These are phyloP conservation scores for Backusella tarrabulga DNA, from an alignment of 192 early-diverging fungal genomes.

Conservation along the genomic window DNA sequence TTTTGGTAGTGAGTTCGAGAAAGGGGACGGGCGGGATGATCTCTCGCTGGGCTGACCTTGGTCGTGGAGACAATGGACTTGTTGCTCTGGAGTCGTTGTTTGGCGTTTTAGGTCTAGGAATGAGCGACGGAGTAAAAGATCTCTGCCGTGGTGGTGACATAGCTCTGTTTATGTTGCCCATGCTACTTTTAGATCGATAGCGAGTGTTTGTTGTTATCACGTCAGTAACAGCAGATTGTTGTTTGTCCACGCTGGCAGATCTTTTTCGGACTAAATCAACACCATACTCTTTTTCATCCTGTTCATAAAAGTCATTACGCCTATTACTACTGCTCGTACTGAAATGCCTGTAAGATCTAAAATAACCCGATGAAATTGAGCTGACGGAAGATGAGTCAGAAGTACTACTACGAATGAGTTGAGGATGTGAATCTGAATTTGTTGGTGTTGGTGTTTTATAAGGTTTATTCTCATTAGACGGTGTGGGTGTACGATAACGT, in stretches of 20 bases:
- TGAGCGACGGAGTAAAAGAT: constrained; percentile 35
- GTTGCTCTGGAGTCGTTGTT: not conserved
- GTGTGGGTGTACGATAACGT: constrained; percentile 19
- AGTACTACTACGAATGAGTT: constrained; percentile 12
- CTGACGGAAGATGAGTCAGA: constrained; percentile 24
- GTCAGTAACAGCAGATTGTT: constrained; percentile 1
- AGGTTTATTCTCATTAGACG: not conserved
- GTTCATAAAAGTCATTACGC: constrained; percentile 9
- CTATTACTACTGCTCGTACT: not conserved
- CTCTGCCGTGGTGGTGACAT: constrained; percentile 15
- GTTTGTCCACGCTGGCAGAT: constrained; percentile 14
- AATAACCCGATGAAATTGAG: not conserved
- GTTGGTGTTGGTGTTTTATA: not conserved
- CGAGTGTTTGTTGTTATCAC: constrained; percentile 17
- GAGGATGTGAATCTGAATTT: not conserved
- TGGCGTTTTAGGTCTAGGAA: constrained; percentile 37
- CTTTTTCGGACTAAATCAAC: not conserved
- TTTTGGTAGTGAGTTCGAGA: not conserved
- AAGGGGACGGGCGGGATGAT: not conserved
- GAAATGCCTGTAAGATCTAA: not conserved
- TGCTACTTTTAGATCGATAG: constrained; percentile 28
- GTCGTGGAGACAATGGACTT: constrained; percentile 2
- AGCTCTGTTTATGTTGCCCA: not conserved
- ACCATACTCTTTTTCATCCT: constrained; percentile 11
- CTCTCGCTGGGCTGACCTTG: not conserved